These are phyloP conservation scores for Theobroma grandiflorum DNA, from an alignment of 441 rosid species.

Conservation along the genomic window DNA sequence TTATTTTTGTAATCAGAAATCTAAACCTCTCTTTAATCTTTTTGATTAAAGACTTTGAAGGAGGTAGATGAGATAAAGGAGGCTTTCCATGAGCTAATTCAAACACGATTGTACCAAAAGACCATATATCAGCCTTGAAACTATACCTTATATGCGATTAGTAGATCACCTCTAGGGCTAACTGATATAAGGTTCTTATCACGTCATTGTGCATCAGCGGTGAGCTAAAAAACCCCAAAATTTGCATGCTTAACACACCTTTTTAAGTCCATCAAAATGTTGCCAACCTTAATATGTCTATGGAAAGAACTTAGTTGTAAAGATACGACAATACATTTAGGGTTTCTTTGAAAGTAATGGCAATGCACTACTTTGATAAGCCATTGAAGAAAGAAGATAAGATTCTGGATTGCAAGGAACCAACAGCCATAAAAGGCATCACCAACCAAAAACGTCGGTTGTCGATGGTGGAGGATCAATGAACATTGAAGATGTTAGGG, in stretches of 20 bases:
- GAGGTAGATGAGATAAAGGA: constrained; percentile 79
- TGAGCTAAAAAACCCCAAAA: constrained; percentile 67
- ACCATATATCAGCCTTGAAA: constrained; percentile 88
- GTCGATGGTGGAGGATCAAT: constrained; percentile 73
- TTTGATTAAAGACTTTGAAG: constrained; percentile 73
- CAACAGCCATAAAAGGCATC: constrained; percentile 90
- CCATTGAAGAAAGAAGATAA: constrained; percentile 64
- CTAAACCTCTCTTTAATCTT: constrained; percentile 76
- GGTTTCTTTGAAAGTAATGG: constrained; percentile 69
- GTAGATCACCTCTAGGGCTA: constrained; percentile 91
- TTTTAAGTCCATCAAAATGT: constrained; percentile 65
- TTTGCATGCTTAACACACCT: constrained; percentile 78
- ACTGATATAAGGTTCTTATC: constrained; percentile 84
- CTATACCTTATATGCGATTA: constrained; percentile 73
- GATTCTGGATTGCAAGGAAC: constrained; percentile 79
- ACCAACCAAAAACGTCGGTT: constrained; percentile 76
- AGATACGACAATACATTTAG: constrained; percentile 70
- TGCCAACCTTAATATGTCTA: constrained; percentile 79
- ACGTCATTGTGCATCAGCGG: constrained; percentile 60
- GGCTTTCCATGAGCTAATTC: constrained; percentile 84
- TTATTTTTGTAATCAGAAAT: constrained; percentile 64
- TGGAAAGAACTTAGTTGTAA: constrained; percentile 80
- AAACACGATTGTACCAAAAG: constrained; percentile 84
- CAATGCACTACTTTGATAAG: constrained; percentile 66
- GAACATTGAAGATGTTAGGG: constrained; percentile 74